Evolutionary conservation across 192 early-diverging fungal genomes (phyloP), one percentile per base, ranked within the genome.

Genomic region (Linnemannia elongata): DNA sequence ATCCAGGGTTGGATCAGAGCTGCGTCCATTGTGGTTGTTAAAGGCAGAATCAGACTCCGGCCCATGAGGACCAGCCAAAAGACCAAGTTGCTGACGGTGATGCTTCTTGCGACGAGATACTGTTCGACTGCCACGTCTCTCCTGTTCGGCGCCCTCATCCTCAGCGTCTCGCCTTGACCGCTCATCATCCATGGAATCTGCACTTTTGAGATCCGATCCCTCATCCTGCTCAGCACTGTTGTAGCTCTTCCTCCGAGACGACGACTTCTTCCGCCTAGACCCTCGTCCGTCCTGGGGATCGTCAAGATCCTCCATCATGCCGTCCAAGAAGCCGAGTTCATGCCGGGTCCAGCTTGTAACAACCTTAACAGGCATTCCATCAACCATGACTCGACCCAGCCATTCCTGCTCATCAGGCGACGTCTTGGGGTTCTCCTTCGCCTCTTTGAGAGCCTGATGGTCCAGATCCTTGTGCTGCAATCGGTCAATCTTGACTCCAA

Each of bases 401-500:
- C 85, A 87, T n/a, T 87, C 85, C 24, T 75, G 78, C 17, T 81
- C 79, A 12, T 49, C 45, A 4, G 70, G 24, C 5, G 45, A 35
- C 2, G 47, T 13, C 2, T 52, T 6, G 6, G 33, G 47, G 3
- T 71, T 30, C 3, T 80, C 80, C 35, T 75, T 74, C 3, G 39
- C 49, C 15, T 18, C 71, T 57, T 84, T 33, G 2, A 60, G 47
- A 10, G 76, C 75, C 18, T 33, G 27, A 20, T 80, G 83, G 45
- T 86, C 83, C 6, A 80, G 33, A 57, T 80, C 79, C 60, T 86
- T 86, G 55, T 77, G 79, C 41, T 87, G 76, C 18, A 87, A 63
- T 35, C 79, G 79, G 35, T 87, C 85, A 44, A 87, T 77, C 42
- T 87, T 87, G 60, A 87, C 76, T 35, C 80, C 71, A 74, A 87